Percentiles rank a stretch among this genome's conserved stretches.
Conservation (phyloP, 1,139 yeast species). For the Magnusiomyces ingens region DNA sequence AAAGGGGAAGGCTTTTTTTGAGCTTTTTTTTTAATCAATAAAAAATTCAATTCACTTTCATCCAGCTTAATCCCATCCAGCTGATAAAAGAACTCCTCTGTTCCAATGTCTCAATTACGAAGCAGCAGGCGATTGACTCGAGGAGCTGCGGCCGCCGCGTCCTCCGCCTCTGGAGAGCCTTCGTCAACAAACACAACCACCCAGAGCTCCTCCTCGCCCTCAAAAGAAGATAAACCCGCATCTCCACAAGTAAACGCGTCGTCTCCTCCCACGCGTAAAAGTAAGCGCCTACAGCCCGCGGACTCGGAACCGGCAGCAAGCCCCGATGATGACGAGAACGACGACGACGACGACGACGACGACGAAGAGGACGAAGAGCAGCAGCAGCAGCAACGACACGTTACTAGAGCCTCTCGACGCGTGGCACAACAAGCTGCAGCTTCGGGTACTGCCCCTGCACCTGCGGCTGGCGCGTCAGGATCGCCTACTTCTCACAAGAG, state of each 20-base stretch:
- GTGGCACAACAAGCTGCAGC: not conserved
- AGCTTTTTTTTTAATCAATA: not conserved
- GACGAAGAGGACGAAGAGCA: not conserved
- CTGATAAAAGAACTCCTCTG: too few relatives aligned
- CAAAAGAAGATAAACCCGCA: not conserved
- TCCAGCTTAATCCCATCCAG: not conserved
- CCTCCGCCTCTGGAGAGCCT: conserved; percentile 2
- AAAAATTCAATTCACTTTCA: not conserved
- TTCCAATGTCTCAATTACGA: conserved; percentile 1
- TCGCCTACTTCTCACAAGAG: not conserved
- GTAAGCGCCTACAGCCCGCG: not conserved
- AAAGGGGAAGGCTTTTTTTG: not conserved
- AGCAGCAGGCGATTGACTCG: conserved; percentile 8
- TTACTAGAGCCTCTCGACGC: conserved; percentile 3
- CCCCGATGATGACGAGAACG: not conserved
- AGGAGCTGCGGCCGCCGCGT: not conserved
- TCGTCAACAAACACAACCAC: too few relatives aligned
- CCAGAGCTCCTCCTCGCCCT: too few relatives aligned
- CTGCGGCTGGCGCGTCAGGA: not conserved
- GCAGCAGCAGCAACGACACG: not conserved
- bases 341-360: conserved; percentile 1
- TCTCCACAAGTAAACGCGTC: not conserved
- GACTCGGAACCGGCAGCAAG: too few relatives aligned
- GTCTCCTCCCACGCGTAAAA: not conserved
- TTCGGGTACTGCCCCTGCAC: not conserved